Evolutionary conservation across 352 stramenopile species (phyloP), one percentile per base, ranked within the genome.

Genomic region (Aphanomyces invadans): DNA sequence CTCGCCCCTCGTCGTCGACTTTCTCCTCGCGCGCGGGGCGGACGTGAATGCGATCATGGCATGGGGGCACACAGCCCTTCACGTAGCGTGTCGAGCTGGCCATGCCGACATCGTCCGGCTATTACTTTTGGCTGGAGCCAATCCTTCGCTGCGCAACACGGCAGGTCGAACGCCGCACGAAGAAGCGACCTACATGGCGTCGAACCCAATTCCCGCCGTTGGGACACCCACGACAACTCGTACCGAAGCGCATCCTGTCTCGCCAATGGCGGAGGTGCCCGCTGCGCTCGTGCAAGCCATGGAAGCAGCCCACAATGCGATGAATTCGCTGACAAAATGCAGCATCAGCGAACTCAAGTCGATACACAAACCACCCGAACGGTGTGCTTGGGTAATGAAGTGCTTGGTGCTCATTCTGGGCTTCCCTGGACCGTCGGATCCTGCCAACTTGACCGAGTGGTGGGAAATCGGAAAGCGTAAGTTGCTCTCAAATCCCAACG

Each of bases 381-480:
- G 23, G 3, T 57, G 44, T 31, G 26, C 19, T 2, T 10, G 17
- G 21, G 46, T 57, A 4, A 57, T 66, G 44, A 36, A 66, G 44
- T 66, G 59, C 46, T 7, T 66, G 4, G 36, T 66, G 3, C 17
- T 66, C 9, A 66, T 66, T n/a, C 2, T 66, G 17, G 29, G 28
- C 26, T 23, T 56, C 5, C 28, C 59, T 17, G 28, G 29, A 7
- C 4, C 29, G 2, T 9, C 17, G 7, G 9, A 21, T 21, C 4
- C 54, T 4, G n/a, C 31, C 4, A 12, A 10, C 1, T 2, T 39
- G 23, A 60, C 5, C 4, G 54, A 28, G 25, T 62, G 33, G 25
- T 62, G 54, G 54, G 54, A 62, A 25, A 31, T 62, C 29, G 54
- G 26, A n/a, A 62, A 48, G 54, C 54, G 54, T 32, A 62, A 62